Base-by-base conservation (phyloP, 208 protist genomes). In the Porcisia hertigi region DNA sequence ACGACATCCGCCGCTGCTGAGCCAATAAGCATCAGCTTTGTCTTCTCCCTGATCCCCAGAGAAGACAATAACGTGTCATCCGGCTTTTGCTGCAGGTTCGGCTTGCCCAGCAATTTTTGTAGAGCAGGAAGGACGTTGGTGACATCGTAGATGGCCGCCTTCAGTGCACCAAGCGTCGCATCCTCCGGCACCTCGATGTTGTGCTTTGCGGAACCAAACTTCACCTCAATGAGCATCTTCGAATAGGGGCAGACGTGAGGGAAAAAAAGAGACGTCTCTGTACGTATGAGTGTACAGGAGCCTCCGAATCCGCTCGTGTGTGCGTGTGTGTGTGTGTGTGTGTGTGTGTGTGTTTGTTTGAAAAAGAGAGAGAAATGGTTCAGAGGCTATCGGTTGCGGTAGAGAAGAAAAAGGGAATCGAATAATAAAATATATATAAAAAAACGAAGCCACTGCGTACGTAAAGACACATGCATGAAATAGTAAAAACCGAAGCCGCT, bases 1-100 rank as follows among this genome's bases (percentile, higher is more conserved):
- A 85, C 76, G 41, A 91, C 76, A 20, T 90, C 86, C 72, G 69
- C 69, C 12, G 79, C 86, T 5, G 81, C 60, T 16, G 86, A 77
- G 23, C 87, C 87, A 43, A 94, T 81, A 2, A 94, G 81, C 90
- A 94, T 94, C 25, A 92, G 62, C 71, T 85, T 88, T 16, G 86
- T 83, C 53, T 72, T 80, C n/a, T 86, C 75, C 58, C 75, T 80
- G 39, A 94, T 81, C 6, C 88, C 86, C 16, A 88, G 47, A 8
- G 57, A 45, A 30, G 65, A 65, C 14, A 91, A 45, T 14, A 71
- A 55, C 8, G 82, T 75, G 59, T 84, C 76, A 45, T 91, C 81
- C 11, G 88, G 64, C 41, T 81, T 87, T 4, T 41, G 69, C 53
- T 91, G 84, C 41, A 92, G 75, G 47, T 81, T 79, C 1, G 81